phyloP scores from a whole-genome alignment of 1,284 basidiomycete genomes.

The Pseudozyma pruni region DNA sequence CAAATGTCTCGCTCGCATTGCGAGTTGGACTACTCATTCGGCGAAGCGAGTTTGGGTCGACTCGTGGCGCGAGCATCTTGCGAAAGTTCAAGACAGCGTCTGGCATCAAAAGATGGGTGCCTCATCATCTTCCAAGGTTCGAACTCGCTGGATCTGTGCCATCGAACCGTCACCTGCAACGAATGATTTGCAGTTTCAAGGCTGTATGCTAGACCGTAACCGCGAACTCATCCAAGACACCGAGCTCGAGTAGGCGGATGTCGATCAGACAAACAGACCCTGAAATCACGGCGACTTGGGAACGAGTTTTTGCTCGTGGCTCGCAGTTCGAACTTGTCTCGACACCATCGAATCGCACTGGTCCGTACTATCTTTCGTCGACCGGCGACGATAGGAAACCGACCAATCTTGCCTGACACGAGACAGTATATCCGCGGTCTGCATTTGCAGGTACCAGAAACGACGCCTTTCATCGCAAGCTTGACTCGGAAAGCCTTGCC shows the following conservation, averaged over 20 bases:
- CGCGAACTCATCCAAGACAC: too few relatives aligned
- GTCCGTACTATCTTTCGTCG: background rate
- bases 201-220: too few relatives aligned
- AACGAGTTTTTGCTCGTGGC: background rate
- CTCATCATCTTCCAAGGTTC: background rate
- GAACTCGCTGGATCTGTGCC: too few relatives aligned
- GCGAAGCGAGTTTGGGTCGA: background rate
- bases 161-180: too few relatives aligned
- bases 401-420: background rate
- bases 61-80: slow-evolving; percentile 1
- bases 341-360: too few relatives aligned
- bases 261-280: slow-evolving; percentile 6
- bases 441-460: background rate
- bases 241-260: background rate
- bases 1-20: slow-evolving; percentile 3
- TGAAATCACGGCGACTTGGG: slow-evolving; percentile 4
- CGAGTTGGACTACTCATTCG: background rate
- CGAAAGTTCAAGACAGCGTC: slow-evolving; percentile 5
- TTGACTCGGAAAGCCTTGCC: too few relatives aligned
- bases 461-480: too few relatives aligned
- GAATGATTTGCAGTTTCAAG: too few relatives aligned
- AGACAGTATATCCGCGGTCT: background rate
- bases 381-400: background rate
- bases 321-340: background rate
- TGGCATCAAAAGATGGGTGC: background rate